Evolutionary conservation across 1,284 basidiomycete species (phyloP), one percentile per base, ranked within the genome.

Genomic region (Ceratobasidium sp.): DNA sequence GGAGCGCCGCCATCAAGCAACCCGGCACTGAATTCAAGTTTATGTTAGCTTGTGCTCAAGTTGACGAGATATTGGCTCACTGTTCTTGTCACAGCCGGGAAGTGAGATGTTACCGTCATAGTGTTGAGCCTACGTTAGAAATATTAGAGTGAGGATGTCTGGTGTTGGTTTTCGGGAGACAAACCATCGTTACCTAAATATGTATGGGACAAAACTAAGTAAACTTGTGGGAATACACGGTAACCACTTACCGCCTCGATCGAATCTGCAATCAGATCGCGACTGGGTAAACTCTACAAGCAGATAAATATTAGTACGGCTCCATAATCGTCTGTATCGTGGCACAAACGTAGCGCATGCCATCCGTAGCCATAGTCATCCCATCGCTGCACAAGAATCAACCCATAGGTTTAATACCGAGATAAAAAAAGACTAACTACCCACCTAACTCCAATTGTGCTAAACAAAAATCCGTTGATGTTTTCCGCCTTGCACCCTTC

Each of bases 221-320:
- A 20, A 76, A 44, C 6, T 3, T 7, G 20, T 44, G n/a, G 60
- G 20, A 16, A n/a, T 41, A 44, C 7, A 67, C 38, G 2, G 83
- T 33, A 16, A 44, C 23, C 38, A 41, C 89, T 78, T 83, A 94
- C 94, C 50, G 94, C 91, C 87, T 97, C 95, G 79, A 97, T 93
- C 46, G 93, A 94, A 83, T 97, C 96, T 27, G 95, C 96, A 81
- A 97, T 97, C 73, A 97, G 84, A 83, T 97, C 96, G 77, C 96
- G 91, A 85, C 91, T 94, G 27, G 96, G 96, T 35, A 97, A 87
- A 64, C 94, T 96, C 93, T 94, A 69, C 35, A 54, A 50, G 54
- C 12, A 18, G 27, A 73, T 52, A 59, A n/a, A n/a, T 20, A 16
- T 14, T 30, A n/a, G 35, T 27, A 23, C 18, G 14, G 27, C 27